Evolutionary conservation across 2,329 filamentous ascomycete genomes (phyloP), one percentile per base, ranked within the genome.

Genomic region (Diaporthe sp.): DNA sequence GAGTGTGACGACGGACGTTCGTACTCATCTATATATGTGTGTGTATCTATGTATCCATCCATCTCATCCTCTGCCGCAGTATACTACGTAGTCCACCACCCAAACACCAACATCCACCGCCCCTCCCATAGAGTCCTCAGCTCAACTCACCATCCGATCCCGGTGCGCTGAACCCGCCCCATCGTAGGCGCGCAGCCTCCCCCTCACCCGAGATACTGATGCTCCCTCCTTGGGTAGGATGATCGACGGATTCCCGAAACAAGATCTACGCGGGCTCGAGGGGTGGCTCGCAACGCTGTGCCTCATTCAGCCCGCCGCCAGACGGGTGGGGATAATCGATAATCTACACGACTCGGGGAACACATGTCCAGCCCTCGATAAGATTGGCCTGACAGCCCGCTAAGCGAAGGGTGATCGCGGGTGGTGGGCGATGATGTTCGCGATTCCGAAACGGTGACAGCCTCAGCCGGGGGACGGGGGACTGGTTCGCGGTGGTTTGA

Each of bases 231-330:
- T 38, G 30, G 61, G 45, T 67, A 67, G 64, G 61, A 38, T 38
- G 61, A 67, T 67, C 61, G 61, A 38, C 61, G 61, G 45, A 25
- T 19, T 52, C 61, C 45, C 61, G 61, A 67, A 67, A 67, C 61
- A 50, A 52, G 61, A 67, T 52, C 61, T 52, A 38, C 61, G 45
- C 45, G 61, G 42, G n/a, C 50, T 54, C n/a, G 25, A n/a, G n/a
- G n/a, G n/a, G n/a, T n/a, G n/a, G n/a, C n/a, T n/a, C n/a, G n/a
- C n/a, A n/a, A n/a, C n/a, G n/a, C n/a, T n/a, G n/a, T n/a, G n/a
- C n/a, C 38, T 45, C 38, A 5, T 30, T 30, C 58, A 64, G 47
- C 47, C 61, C 42, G 42, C 45, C 45, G 17, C 30, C 25, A 5
- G 30, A 35, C 33, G 45, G 30, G 25, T 33, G 60, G 60, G 19